These are phyloP conservation scores for Phytophthora gonapodyides DNA, from an alignment of 352 stramenopile genomes.

Conservation along the genomic window DNA sequence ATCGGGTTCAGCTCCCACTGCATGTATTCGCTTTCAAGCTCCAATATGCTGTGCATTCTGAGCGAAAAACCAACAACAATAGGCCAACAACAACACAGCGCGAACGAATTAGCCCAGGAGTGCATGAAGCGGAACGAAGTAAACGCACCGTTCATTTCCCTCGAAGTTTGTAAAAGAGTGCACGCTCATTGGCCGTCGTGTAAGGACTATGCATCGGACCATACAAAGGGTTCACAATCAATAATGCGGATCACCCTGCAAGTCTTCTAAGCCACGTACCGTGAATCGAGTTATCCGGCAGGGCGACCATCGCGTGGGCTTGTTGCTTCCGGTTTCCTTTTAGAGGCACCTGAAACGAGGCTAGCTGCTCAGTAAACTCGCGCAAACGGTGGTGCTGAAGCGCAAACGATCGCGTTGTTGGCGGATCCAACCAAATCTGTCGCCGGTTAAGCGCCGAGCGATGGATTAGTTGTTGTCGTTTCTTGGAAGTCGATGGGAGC, in stretches of 20 bases:
- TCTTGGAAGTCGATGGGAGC: conserved; percentile 6
- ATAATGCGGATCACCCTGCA: too few relatives aligned
- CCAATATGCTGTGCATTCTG: conserved; percentile 56
- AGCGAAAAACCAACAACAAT: neutral
- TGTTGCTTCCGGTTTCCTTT: conserved; percentile 61
- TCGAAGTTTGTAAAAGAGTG: conserved; percentile 69
- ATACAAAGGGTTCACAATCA: neutral
- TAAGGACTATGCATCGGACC: conserved; percentile 46
- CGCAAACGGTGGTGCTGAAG: conserved; percentile 63
- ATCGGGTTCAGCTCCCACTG: conserved; percentile 60
- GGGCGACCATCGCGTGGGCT: conserved; percentile 53
- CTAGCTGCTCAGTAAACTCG: conserved; percentile 64
- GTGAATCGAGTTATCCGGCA: conserved; percentile 68
- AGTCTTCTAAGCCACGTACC: conserved; percentile 32
- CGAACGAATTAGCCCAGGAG: too few relatives aligned
- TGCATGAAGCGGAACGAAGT: neutral
- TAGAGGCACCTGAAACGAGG: conserved; percentile 69
- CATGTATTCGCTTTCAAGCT: conserved; percentile 74
- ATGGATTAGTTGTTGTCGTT: conserved; percentile 31
- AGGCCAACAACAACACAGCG: neutral
- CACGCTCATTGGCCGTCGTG: conserved; percentile 53
- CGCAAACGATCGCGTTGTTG: conserved; percentile 55
- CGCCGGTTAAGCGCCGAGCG: conserved; percentile 41
- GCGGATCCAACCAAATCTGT: conserved; percentile 68
- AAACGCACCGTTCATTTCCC: conserved; percentile 37